Percentiles rank a stretch among this genome's conserved stretches.
Conservation (phyloP, 2,329 filamentous ascomycete genomes). For the Pseudopyricularia cyperi region DNA sequence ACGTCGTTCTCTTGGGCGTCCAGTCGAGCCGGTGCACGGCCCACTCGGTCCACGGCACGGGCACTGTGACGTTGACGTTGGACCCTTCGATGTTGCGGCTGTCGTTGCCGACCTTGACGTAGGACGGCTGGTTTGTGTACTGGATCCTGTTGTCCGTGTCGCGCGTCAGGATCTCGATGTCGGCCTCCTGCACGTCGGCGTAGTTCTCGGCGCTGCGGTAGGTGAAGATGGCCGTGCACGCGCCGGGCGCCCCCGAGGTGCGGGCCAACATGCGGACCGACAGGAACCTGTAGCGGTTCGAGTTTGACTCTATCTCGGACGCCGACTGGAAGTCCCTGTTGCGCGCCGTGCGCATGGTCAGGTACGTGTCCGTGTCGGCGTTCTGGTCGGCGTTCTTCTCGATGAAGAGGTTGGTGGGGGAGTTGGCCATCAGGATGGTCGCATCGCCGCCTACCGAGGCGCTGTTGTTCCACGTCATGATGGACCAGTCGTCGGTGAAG, state of each 20-base stretch:
- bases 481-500: conserved; percentile 17
- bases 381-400: conserved; percentile 19
- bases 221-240: conserved; percentile 21
- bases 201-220: conserved; percentile 14
- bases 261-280: conserved; percentile 20
- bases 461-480: conserved; percentile 13
- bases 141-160: conserved; percentile 21
- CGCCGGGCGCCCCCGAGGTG: conserved; percentile 16
- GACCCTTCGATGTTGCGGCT: conserved; percentile 19
- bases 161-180: conserved; percentile 26
- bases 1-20: conserved; percentile 29
- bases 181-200: conserved; percentile 18
- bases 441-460: conserved; percentile 14
- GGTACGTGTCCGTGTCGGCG: conserved; percentile 4
- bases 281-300: conserved; percentile 13
- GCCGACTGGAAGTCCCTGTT: conserved; percentile 12
- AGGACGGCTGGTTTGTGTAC: conserved; percentile 39
- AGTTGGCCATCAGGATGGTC: conserved; percentile 22
- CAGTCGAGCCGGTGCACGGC: conserved; percentile 38
- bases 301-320: conserved; percentile 17
- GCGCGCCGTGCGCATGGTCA: conserved; percentile 11
- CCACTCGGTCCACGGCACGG: conserved; percentile 32
- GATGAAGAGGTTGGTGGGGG: conserved; percentile 26
- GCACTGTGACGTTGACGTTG: conserved; percentile 23
- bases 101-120: conserved; percentile 23